phyloP scores from a whole-genome alignment of 2,329 filamentous ascomycete species.

The Thermomyces lanuginosus region DNA sequence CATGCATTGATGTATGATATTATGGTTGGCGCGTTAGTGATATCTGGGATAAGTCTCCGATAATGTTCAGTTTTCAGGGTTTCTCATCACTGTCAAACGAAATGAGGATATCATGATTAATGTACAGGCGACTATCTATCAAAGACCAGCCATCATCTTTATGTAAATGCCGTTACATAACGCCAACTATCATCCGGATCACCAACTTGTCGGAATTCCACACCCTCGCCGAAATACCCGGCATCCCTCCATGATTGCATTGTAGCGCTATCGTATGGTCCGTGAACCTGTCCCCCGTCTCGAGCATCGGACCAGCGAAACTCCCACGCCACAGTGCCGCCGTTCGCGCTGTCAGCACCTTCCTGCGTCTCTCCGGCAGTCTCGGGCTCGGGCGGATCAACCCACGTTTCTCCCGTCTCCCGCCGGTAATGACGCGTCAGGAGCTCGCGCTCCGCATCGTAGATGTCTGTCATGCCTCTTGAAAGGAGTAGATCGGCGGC shows the following conservation, averaged over 20 bases:
- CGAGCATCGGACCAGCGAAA: slow-evolving; percentile 83
- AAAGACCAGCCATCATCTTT: slow-evolving; percentile 15
- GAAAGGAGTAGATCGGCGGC: slow-evolving; percentile 76
- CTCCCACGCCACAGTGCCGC: slow-evolving; percentile 52
- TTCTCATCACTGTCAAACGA: too few relatives aligned
- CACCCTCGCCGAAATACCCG: slow-evolving; percentile 77
- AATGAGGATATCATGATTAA: too few relatives aligned
- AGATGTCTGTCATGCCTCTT: slow-evolving; percentile 74
- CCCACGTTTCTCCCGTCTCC: slow-evolving; percentile 80
- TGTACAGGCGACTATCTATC: slow-evolving; percentile 2
- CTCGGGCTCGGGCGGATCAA: slow-evolving; percentile 29
- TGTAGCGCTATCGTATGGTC: slow-evolving; percentile 66
- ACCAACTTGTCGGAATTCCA: slow-evolving; percentile 54
- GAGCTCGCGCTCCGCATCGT: slow-evolving; percentile 71
- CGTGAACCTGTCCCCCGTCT: slow-evolving; percentile 62
- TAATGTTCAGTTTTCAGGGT: too few relatives aligned
- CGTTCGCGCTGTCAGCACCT: slow-evolving; percentile 13
- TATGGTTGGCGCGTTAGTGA: slow-evolving; percentile 1
- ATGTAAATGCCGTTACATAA: slow-evolving; percentile 36
- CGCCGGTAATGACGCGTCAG: slow-evolving; percentile 67
- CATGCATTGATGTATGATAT: neutral
- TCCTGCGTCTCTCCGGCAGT: slow-evolving; percentile 3
- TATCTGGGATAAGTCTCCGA: neutral
- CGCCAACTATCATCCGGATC: slow-evolving; percentile 39
- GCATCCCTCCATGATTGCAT: slow-evolving; percentile 88